phyloP scores from a whole-genome alignment of 805 yeast genomes.

The Blastobotrys terrestris region DNA sequence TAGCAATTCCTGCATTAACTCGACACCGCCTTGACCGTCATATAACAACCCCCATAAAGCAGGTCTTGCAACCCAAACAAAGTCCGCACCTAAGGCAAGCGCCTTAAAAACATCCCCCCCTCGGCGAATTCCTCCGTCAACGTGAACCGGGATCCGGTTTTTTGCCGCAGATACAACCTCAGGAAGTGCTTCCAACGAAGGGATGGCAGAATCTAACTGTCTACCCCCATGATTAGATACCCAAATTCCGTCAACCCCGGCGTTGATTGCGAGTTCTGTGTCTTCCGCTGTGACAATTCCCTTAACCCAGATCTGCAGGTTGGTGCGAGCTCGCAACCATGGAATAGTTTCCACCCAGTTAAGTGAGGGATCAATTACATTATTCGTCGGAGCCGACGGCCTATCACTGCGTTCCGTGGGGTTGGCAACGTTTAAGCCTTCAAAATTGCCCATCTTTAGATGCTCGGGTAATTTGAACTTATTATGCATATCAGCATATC shows the following conservation, averaged over 20 bases:
- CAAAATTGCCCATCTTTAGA: conserved; percentile 25
- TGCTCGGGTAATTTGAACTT: conserved; percentile 15
- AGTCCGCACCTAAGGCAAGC: conserved; percentile 61
- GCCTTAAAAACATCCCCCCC: conserved; percentile 66
- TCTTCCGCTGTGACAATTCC: conserved; percentile 68
- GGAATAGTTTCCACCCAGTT: conserved; percentile 30
- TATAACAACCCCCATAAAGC: conserved; percentile 62
- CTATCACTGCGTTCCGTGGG: conserved; percentile 10
- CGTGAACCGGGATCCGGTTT: conserved; percentile 48
- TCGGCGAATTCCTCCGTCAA: conserved; percentile 67
- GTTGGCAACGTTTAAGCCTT: conserved; percentile 17
- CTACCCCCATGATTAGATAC: conserved; percentile 74
- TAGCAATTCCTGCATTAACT: conserved; percentile 23
- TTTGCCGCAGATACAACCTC: conserved; percentile 31
- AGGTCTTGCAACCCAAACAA: conserved; percentile 63
- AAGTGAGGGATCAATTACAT: conserved; percentile 25
- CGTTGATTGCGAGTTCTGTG: conserved; percentile 37
- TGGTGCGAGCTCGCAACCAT: conserved; percentile 31
- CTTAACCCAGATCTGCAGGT: conserved; percentile 47
- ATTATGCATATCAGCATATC: conserved; percentile 40
- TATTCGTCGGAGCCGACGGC: conserved; percentile 6
- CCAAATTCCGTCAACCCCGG: conserved; percentile 59
- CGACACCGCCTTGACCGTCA: conserved; percentile 65
- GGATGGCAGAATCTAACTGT: conserved; percentile 56
- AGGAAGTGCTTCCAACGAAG: conserved; percentile 60